Conservation (phyloP, 2,329 filamentous ascomycete genomes). For the Pyricularia grisea region DNA sequence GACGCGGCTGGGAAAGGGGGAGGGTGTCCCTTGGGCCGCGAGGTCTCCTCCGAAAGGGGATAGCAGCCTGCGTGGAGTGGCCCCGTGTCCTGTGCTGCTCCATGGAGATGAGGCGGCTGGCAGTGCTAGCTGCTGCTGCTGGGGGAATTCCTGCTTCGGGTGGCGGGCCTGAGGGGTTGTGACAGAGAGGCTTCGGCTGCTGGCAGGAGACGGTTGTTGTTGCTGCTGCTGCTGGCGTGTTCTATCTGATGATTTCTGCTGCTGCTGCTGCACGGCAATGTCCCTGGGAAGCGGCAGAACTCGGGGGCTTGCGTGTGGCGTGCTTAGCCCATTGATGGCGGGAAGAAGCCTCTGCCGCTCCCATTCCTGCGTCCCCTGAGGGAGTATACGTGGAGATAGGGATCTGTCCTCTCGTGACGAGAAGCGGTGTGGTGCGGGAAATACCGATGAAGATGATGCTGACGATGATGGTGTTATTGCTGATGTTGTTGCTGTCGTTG, state of each 20-base stretch:
- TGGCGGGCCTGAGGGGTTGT: not conserved
- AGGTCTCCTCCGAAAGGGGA: not conserved
- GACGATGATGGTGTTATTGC: not conserved
- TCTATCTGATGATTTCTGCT: not conserved
- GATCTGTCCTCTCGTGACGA: not conserved
- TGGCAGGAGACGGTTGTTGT: not conserved
- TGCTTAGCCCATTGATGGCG: not conserved
- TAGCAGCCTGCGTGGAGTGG: not conserved
- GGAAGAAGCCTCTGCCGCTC: not conserved
- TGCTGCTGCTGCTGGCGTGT: too few species aligned
- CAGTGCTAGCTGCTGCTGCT: not conserved
- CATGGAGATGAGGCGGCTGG: not conserved
- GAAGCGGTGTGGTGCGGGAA: not conserved
- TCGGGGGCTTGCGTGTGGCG: not conserved
- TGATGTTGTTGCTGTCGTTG: not conserved
- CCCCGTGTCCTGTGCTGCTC: not conserved
- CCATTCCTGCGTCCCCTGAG: not conserved
- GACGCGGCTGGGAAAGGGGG: not conserved
- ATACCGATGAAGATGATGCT: not conserved
- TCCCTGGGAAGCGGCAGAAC: not conserved
- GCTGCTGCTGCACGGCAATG: not conserved
- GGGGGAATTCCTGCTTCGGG: not conserved
- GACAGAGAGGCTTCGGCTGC: not conserved
- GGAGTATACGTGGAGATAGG: not conserved
- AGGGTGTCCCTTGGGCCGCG: not conserved